Evolutionary conservation across 306 rosid species (phyloP).

Genomic region (Dalbergia oliveri): DNA sequence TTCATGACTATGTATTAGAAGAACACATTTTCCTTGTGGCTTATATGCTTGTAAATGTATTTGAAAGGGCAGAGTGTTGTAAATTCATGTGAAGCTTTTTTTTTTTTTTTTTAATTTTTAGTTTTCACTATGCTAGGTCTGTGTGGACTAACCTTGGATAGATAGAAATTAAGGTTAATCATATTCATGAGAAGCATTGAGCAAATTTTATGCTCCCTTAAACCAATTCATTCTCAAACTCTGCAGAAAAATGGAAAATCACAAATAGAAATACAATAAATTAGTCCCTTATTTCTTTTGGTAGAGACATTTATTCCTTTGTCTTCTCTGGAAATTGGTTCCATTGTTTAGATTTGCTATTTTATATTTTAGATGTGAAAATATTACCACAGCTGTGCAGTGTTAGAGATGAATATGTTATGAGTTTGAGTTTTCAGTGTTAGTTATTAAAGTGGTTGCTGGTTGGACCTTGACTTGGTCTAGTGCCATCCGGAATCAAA

Average conservation of each 20-base stretch:
- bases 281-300: background rate
- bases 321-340: constrained; percentile 2
- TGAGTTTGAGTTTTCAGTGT: constrained; percentile 22
- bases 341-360: background rate
- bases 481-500: constrained; percentile 37
- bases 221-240: background rate
- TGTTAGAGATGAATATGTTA: constrained; percentile 2
- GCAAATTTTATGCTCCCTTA: background rate
- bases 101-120: background rate
- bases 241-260: background rate
- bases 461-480: constrained; percentile 54
- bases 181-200: background rate
- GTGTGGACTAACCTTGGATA: background rate
- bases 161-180: background rate
- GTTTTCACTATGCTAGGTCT: constrained; percentile 1
- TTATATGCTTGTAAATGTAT: constrained; percentile 29
- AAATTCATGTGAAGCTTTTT: background rate
- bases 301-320: background rate
- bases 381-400: background rate
- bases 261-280: background rate
- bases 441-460: constrained; percentile 31
- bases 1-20: constrained; percentile 13
- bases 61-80: constrained; percentile 7
- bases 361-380: background rate
- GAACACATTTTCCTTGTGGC: constrained; percentile 2